Conservation (phyloP, 768 basidiomycete species). For the Serendipita sp. region DNA sequence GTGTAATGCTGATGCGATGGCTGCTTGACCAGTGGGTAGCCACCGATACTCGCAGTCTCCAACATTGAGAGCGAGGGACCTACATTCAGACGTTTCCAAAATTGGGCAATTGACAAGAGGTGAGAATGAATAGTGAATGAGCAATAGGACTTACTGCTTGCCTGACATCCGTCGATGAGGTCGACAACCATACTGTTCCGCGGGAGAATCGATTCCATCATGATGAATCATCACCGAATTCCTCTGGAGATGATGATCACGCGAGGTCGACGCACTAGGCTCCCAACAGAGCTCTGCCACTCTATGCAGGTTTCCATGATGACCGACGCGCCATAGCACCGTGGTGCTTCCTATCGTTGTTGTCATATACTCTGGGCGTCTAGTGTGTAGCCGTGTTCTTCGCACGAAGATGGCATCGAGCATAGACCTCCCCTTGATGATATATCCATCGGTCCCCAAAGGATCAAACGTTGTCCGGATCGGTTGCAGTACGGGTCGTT, state of each 20-base stretch:
- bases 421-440: conserved; percentile 2
- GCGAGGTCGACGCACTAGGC: neutral
- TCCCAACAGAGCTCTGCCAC: neutral
- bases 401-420: neutral
- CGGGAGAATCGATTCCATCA: neutral
- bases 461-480: neutral
- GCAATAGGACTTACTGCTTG: too few species aligned
- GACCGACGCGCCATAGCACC: neutral
- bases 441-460: neutral
- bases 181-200: neutral
- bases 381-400: neutral
- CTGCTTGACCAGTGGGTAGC: too few species aligned
- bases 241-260: neutral
- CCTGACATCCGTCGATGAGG: neutral
- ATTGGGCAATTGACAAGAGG: too few species aligned
- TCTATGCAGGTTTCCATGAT: neutral
- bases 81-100: too few species aligned
- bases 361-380: neutral
- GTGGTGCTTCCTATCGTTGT: neutral
- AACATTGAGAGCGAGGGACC: too few species aligned
- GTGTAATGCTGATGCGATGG: too few species aligned
- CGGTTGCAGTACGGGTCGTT: neutral
- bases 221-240: neutral
- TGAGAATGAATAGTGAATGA: too few species aligned
- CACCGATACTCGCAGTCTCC: too few species aligned